phyloP scores from a whole-genome alignment of 116 monocot genomes.

The Phalaenopsis hybrid region DNA sequence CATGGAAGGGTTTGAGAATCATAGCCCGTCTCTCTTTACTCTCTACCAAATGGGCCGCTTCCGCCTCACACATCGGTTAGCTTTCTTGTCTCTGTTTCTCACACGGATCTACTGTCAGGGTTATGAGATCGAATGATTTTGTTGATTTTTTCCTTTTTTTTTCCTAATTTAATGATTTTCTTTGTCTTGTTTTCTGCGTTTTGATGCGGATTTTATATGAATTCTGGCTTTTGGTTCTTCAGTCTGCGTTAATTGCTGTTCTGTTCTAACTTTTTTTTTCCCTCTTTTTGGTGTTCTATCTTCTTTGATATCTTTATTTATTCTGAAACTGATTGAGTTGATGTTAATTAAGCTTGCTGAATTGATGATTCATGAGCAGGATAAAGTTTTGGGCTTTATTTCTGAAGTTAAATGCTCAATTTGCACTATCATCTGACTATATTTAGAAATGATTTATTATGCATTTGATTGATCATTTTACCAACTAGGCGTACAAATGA shows the following conservation, averaged over 20 bases:
- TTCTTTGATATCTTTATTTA: not conserved
- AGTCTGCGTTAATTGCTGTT: not conserved
- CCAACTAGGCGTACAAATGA: too few species aligned
- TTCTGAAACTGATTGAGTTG: too few species aligned
- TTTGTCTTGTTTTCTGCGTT: not conserved
- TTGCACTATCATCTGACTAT: too few species aligned
- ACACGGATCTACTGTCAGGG: not conserved
- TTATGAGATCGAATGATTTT: not conserved
- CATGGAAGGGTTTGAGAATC: conserved; percentile 21
- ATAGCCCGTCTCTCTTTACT: conserved; percentile 48
- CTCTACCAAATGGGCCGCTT: conserved; percentile 70
- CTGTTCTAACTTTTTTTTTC: not conserved
- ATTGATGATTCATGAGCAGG: too few species aligned
- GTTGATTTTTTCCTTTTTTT: not conserved
- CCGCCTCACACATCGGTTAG: conserved; percentile 69
- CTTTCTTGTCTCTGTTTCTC: not conserved
- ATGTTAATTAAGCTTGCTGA: too few species aligned
- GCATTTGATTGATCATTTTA: too few species aligned
- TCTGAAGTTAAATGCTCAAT: too few species aligned
- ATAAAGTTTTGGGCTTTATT: too few species aligned
- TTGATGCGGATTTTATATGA: not conserved
- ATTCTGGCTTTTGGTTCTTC: not conserved
- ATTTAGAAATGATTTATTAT: too few species aligned
- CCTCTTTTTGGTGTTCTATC: not conserved
- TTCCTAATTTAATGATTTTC: not conserved